Conservation (phyloP, 768 basidiomycete genomes). For the Mrakia frigida region DNA sequence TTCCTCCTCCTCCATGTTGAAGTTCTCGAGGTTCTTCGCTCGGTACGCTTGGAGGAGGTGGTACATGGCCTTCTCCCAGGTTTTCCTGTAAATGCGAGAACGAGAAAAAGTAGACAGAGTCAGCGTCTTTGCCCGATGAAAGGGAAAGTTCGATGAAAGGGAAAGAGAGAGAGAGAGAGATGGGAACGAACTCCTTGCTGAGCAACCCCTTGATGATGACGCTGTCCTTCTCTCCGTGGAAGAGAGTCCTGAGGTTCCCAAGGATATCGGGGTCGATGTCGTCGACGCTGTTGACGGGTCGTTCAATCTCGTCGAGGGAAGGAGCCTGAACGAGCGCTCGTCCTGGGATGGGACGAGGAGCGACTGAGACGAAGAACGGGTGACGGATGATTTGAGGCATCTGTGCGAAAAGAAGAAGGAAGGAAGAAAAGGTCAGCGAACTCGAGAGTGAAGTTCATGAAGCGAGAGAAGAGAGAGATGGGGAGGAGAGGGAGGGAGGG, state of each 20-base stretch:
- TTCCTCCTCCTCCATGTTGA: constrained; percentile 59
- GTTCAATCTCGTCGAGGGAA: constrained; percentile 61
- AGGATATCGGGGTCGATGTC: constrained; percentile 86
- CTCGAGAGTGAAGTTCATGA: no score
- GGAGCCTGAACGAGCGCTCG: constrained; percentile 50
- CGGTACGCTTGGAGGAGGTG: constrained; percentile 82
- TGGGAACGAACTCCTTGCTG: constrained; percentile 47
- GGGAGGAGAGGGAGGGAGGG: not conserved
- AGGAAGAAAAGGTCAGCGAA: not conserved
- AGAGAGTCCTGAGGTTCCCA: constrained; percentile 83
- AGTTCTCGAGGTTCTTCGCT: constrained; percentile 64
- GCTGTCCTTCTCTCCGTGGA: constrained; percentile 63
- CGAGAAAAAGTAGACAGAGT: not conserved
- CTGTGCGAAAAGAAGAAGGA: constrained; percentile 23
- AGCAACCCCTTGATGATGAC: constrained; percentile 65
- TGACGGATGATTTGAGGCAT: constrained; percentile 74
- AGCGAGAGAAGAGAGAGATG: no score
- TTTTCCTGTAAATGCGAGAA: constrained; percentile 50
- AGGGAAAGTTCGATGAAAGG: not conserved
- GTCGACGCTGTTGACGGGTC: constrained; percentile 57
- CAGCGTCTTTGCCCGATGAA: no score
- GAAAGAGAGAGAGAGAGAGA: not conserved
- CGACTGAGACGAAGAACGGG: constrained; percentile 65
- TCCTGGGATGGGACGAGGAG: constrained; percentile 42
- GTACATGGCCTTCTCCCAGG: constrained; percentile 96